Evolutionary conservation across 2,329 filamentous ascomycete genomes (phyloP).

Genomic region (Cytospora leucostoma): DNA sequence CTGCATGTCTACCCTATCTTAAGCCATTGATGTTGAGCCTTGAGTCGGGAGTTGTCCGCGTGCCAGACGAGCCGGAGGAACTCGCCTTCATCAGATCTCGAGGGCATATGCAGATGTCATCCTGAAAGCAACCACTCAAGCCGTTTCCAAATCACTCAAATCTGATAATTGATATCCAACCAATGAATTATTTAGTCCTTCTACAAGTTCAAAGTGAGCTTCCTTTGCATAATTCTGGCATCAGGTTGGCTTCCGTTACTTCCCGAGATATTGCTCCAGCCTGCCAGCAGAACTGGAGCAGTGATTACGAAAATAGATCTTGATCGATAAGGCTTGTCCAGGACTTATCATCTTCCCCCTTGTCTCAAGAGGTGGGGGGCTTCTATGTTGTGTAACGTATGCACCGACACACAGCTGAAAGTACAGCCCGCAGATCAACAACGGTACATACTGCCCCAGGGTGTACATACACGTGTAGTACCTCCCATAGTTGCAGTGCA

Average conservation of each 20-base stretch:
- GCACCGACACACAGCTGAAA: not conserved
- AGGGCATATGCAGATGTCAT: not conserved
- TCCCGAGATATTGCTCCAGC: too few species aligned
- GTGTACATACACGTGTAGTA: too few species aligned
- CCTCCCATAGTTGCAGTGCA: too few species aligned
- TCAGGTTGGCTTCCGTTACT: too few species aligned
- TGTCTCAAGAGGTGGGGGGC: not conserved
- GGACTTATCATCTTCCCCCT: not conserved
- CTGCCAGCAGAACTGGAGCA: too few species aligned
- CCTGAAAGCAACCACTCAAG: not conserved
- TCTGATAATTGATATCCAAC: too few species aligned
- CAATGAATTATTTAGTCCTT: too few species aligned
- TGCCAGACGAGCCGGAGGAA: conserved; percentile 8
- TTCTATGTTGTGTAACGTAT: not conserved
- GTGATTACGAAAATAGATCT: not conserved
- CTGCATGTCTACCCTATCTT: conserved; percentile 10
- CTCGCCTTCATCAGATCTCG: not conserved
- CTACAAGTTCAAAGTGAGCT: too few species aligned
- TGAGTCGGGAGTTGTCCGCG: conserved; percentile 5
- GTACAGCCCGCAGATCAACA: too few species aligned
- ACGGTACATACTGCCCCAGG: too few species aligned
- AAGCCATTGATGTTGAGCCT: conserved; percentile 14
- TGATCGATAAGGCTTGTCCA: not conserved
- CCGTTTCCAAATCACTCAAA: too few species aligned
- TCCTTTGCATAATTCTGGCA: too few species aligned